Evolutionary conservation across 2,329 filamentous ascomycete genomes (phyloP).

Genomic region (Ceratocystis papillata): DNA sequence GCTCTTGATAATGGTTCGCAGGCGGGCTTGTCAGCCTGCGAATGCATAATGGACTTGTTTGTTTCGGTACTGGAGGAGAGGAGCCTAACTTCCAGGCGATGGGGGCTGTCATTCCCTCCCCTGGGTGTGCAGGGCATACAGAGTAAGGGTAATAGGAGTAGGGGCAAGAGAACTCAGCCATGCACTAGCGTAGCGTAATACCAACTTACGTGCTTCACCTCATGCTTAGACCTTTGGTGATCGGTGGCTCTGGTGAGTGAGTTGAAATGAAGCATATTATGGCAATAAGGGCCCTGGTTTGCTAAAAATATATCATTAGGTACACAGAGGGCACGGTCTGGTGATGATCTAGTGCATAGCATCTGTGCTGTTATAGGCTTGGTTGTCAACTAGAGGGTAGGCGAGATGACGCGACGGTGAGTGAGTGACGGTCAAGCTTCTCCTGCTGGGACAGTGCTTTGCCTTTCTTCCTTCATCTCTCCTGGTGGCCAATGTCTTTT

Average conservation of each 20-base stretch:
- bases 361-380: background rate
- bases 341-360: background rate
- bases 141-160: background rate
- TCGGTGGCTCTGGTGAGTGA: background rate
- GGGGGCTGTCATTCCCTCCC: background rate
- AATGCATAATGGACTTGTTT: conserved; percentile 4
- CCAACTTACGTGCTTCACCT: background rate
- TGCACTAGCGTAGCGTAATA: background rate
- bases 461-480: background rate
- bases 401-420: conserved; percentile 9
- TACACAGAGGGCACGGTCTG: background rate
- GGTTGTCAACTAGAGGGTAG: background rate
- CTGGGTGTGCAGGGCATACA: too few species aligned
- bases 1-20: background rate
- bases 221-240: conserved; percentile 8
- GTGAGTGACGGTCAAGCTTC: background rate
- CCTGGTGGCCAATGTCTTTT: background rate
- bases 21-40: background rate
- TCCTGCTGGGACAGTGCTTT: background rate
- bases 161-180: background rate
- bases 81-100: background rate
- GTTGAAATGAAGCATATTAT: conserved; percentile 6
- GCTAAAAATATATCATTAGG: background rate
- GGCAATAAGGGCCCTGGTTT: background rate
- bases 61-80: background rate